Conservation (phyloP, 2,329 filamentous ascomycete genomes). For the Trichothecium roseum region DNA sequence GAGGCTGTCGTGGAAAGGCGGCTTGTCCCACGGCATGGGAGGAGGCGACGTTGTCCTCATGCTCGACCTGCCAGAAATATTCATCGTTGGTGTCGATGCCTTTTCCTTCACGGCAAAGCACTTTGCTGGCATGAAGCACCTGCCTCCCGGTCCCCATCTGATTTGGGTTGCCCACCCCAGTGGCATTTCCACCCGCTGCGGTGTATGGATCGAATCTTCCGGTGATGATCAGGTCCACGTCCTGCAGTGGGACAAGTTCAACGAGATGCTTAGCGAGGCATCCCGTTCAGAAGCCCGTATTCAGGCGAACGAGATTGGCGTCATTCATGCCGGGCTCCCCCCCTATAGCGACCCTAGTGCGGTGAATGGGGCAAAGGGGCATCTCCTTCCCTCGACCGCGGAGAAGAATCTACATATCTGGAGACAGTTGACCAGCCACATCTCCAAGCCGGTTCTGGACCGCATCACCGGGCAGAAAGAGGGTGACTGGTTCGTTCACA, state of each 20-base stretch:
- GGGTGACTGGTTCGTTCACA: slow-evolving; percentile 41
- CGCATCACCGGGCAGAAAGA: slow-evolving; percentile 32
- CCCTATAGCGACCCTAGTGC: slow-evolving; percentile 30
- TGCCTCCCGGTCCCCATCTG: slow-evolving; percentile 47
- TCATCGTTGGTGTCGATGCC: slow-evolving; percentile 43
- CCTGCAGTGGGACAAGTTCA: slow-evolving; percentile 45
- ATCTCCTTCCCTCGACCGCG: slow-evolving; percentile 7
- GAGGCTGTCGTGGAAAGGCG: not conserved
- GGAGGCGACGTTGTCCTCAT: slow-evolving; percentile 43
- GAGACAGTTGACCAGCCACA: slow-evolving; percentile 37
- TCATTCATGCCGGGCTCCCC: slow-evolving; percentile 29
- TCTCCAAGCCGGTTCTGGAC: slow-evolving; percentile 32
- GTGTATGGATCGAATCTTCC: slow-evolving; percentile 44
- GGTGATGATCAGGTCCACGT: slow-evolving; percentile 27
- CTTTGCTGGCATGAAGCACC: slow-evolving; percentile 42
- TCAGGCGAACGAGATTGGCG: slow-evolving; percentile 28
- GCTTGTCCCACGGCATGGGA: slow-evolving; percentile 16
- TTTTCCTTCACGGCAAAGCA: slow-evolving; percentile 34
- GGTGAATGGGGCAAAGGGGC: slow-evolving; percentile 9
- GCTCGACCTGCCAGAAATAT: slow-evolving; percentile 37
- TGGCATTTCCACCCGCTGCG: slow-evolving; percentile 38
- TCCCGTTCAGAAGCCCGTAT: slow-evolving; percentile 32
- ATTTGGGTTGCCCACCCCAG: slow-evolving; percentile 45
- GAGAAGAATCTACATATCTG: slow-evolving; percentile 30
- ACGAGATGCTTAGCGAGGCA: slow-evolving; percentile 43